A percentile compares a stretch with the other conserved stretches of the same genome.
These are phyloP conservation scores for Blastobotrys illinoisensis DNA, from an alignment of 1,139 yeast genomes.

Conservation along the genomic window DNA sequence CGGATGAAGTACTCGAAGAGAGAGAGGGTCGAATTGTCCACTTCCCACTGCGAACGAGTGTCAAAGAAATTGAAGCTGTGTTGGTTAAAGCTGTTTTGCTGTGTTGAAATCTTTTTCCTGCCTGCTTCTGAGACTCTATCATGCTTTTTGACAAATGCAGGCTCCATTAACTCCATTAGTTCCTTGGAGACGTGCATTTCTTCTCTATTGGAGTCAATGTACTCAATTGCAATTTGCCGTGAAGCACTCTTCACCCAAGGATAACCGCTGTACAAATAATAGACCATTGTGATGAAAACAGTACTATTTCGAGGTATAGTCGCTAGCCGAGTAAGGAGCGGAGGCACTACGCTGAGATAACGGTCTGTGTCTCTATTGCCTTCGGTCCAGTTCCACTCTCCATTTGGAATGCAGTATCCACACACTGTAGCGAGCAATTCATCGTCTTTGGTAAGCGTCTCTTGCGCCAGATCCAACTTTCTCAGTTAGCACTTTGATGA, in stretches of 20 bases:
- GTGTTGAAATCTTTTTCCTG: constrained; percentile 12
- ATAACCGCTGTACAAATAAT: constrained; percentile 7
- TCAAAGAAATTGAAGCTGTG: background rate
- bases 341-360: constrained; percentile 2
- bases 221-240: background rate
- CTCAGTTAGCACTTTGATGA: background rate
- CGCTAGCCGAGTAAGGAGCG: background rate
- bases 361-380: background rate
- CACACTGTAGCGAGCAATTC: background rate
- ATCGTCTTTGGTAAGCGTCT: background rate
- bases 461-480: background rate
- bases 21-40: background rate
- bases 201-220: background rate
- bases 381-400: background rate
- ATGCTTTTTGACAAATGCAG: constrained; percentile 1
- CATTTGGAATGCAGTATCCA: background rate
- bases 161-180: background rate
- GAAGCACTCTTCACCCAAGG: constrained; percentile 6
- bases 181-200: background rate
- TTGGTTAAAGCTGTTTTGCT: constrained; percentile 5
- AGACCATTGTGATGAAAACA: constrained; percentile 1
- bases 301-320: background rate
- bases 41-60: background rate
- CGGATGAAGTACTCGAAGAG: background rate
- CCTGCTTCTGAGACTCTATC: constrained; percentile 16